Conservation (phyloP, 345 rosid species). For the Draba incana region DNA sequence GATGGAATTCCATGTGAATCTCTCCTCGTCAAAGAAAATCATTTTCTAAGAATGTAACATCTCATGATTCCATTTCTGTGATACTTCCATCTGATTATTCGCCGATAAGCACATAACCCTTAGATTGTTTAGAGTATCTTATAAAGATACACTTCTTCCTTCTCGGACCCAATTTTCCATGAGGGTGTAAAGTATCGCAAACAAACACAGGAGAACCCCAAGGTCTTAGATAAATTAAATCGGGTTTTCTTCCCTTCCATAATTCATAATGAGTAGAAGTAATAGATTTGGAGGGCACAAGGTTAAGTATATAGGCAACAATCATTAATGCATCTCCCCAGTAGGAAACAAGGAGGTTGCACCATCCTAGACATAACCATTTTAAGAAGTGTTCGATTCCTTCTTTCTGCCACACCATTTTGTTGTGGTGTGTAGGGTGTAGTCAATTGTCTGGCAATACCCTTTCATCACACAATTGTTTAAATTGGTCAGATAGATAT, state of each 20-base stretch:
- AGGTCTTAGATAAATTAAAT: neutral
- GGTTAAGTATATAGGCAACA: neutral
- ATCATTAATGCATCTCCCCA: neutral
- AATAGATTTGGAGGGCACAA: conserved; percentile 9
- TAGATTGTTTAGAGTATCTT: neutral
- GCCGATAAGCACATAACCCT: neutral
- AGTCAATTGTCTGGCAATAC: neutral
- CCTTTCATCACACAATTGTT: neutral
- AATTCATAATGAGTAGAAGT: conserved; percentile 9
- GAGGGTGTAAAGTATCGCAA: too few relatives aligned
- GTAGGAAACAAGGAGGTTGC: neutral
- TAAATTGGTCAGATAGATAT: conserved; percentile 1
- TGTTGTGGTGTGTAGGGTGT: neutral
- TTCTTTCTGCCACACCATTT: neutral
- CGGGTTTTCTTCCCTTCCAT: neutral
- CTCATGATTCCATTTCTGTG: conserved; percentile 8
- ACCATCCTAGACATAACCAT: neutral
- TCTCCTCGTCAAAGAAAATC: conserved; percentile 8
- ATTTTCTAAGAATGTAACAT: conserved; percentile 32
- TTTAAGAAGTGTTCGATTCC: neutral
- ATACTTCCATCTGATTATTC: neutral
- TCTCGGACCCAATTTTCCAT: too few relatives aligned
- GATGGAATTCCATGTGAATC: neutral
- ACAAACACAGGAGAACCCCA: too few relatives aligned
- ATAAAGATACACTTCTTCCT: too few relatives aligned